phyloP scores from a whole-genome alignment of 352 stramenopile species.

The Phytophthora tubulina region DNA sequence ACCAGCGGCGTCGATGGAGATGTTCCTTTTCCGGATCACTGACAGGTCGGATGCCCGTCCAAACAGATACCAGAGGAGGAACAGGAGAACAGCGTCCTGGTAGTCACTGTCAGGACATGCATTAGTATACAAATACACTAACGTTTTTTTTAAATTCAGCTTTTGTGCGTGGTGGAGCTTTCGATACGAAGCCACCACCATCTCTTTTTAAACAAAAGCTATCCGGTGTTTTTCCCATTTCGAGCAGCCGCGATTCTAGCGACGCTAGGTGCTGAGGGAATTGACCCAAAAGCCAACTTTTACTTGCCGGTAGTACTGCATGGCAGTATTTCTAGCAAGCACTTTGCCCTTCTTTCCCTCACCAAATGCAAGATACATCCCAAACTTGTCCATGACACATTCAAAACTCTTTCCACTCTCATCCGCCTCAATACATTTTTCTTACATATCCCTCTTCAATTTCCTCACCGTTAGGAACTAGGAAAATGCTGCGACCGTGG shows the following conservation, averaged over 20 bases:
- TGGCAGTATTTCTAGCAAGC: background rate
- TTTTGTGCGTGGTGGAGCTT: background rate
- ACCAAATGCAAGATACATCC: conserved; percentile 35
- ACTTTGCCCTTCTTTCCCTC: conserved; percentile 13
- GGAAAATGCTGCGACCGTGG: conserved; percentile 2
- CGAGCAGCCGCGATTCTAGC: background rate
- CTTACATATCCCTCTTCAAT: conserved; percentile 3
- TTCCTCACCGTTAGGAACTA: conserved; percentile 15
- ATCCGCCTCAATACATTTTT: conserved; percentile 14
- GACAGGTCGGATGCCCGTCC: background rate
- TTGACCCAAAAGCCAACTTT: background rate
- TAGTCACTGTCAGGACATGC: conserved; percentile 4
- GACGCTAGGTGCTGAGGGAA: background rate
- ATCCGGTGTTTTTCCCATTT: background rate
- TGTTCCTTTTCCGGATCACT: conserved; percentile 29
- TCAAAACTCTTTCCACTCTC: conserved; percentile 24
- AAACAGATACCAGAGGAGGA: conserved; percentile 22
- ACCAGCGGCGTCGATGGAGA: conserved; percentile 23
- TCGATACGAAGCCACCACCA: background rate
- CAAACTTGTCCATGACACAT: background rate
- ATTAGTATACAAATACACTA: conserved; percentile 5
- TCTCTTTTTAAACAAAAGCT: conserved; percentile 7
- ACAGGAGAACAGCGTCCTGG: conserved; percentile 33
- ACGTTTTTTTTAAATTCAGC: background rate
- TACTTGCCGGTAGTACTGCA: conserved; percentile 1